These are phyloP conservation scores for Gardenia jasminoides DNA, from an alignment of 257 asterid genomes.

Conservation along the genomic window DNA sequence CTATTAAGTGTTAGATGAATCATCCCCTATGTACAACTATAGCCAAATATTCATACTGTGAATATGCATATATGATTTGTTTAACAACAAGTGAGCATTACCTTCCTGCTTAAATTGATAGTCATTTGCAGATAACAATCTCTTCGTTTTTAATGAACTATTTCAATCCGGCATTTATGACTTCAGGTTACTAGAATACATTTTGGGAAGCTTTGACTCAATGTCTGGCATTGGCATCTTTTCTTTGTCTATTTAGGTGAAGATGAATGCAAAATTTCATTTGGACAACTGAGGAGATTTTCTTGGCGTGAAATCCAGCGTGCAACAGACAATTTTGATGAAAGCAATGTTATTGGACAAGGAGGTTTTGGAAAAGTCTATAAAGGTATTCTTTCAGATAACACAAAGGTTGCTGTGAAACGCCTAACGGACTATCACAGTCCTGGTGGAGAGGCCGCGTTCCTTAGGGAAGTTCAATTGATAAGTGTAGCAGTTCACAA, in stretches of 20 bases:
- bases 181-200: not conserved
- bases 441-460: conserved; percentile 93
- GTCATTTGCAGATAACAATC: not conserved
- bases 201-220: not conserved
- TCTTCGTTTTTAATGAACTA: not conserved
- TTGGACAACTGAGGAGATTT: conserved; percentile 73
- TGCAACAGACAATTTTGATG: conserved; percentile 69
- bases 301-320: conserved; percentile 79
- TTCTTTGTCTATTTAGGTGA: conserved; percentile 46
- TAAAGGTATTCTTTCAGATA: conserved; percentile 60
- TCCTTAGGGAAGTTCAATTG: conserved; percentile 68
- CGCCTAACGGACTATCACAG: conserved; percentile 70
- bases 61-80: not conserved
- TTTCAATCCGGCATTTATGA: not conserved
- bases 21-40: not conserved
- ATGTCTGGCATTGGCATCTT: not conserved
- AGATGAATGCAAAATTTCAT: conserved; percentile 60
- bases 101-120: not conserved
- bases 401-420: conserved; percentile 69
- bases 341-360: conserved; percentile 71
- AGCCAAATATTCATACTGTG: not conserved
- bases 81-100: not conserved
- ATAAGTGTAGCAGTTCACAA: conserved; percentile 86
- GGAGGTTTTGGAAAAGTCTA: conserved; percentile 94
- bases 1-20: not conserved